Evolutionary conservation across 495 filamentous ascomycete genomes (phyloP).

Genomic region (Penicillium psychrofluorescens): DNA sequence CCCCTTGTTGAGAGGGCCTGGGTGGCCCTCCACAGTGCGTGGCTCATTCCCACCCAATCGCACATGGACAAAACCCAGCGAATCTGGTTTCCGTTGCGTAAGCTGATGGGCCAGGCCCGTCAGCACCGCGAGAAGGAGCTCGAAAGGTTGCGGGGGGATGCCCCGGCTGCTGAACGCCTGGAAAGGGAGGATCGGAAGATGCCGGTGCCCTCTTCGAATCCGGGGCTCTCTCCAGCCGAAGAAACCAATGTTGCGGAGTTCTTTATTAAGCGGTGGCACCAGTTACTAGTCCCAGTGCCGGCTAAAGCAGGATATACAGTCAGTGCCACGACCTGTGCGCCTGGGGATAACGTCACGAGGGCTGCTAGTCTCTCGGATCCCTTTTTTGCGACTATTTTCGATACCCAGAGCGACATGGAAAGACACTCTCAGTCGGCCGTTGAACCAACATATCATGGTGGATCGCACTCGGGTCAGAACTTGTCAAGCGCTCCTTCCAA

Average conservation of each 20-base stretch:
- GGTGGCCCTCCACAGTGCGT: conserved; percentile 42
- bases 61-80: conserved; percentile 30
- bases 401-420: too few species aligned
- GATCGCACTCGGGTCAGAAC: background rate
- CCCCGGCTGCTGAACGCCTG: conserved; percentile 15
- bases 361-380: too few species aligned
- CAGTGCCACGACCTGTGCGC: too few species aligned
- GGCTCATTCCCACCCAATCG: conserved; percentile 33
- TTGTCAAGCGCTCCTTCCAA: background rate
- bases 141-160: conserved; percentile 24
- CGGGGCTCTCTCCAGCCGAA: conserved; percentile 16
- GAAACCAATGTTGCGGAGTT: conserved; percentile 10
- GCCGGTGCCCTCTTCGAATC: conserved; percentile 20
- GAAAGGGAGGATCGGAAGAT: conserved; percentile 23
- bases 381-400: too few species aligned
- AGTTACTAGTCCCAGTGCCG: conserved; percentile 6
- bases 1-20: conserved; percentile 47
- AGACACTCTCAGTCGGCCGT: too few species aligned
- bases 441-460: background rate
- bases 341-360: too few species aligned
- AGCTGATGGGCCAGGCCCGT: conserved; percentile 42
- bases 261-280: conserved; percentile 32
- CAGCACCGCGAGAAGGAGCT: conserved; percentile 37
- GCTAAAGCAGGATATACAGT: too few species aligned
- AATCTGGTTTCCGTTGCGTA: conserved; percentile 48